Evolutionary conservation across 2,329 filamentous ascomycete species (phyloP).

Genomic region (Colletotrichum orbiculare): DNA sequence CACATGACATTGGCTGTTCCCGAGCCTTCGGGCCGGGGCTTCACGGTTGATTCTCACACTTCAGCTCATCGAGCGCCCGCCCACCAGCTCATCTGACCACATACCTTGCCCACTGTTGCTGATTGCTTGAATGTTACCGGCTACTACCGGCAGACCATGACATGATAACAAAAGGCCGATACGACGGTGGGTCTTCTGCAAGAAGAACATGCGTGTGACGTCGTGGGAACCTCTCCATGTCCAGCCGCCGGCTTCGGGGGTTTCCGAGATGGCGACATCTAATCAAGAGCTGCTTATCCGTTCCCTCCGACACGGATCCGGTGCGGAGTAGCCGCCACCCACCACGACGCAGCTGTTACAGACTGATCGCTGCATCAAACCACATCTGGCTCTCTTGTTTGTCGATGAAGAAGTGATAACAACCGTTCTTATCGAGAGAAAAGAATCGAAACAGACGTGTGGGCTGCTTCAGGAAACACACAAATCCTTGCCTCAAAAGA

Average conservation of each 20-base stretch:
- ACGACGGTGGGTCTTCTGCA: no score
- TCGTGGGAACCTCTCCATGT: background rate
- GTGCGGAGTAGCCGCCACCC: conserved; percentile 18
- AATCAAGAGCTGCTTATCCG: conserved; percentile 16
- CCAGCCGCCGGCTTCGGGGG: conserved; percentile 17
- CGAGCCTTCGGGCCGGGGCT: conserved; percentile 4
- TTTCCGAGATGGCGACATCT: conserved; percentile 27
- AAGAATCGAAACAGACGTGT: background rate
- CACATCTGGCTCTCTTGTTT: no score
- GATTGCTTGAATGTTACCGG: no score
- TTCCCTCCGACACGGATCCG: background rate
- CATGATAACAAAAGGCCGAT: no score
- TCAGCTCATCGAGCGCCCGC: background rate
- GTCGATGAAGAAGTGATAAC: background rate
- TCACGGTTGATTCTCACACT: background rate
- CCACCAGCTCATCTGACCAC: background rate
- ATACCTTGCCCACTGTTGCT: no score
- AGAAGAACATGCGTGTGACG: no score
- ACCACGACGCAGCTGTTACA: background rate
- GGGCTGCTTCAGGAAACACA: background rate
- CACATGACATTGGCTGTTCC: conserved; percentile 4
- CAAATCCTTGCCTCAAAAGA: background rate
- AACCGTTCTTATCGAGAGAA: background rate
- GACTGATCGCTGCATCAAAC: no score
- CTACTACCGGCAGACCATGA: no score